Evolutionary conservation across 805 yeast species (phyloP).

Genomic region (Candida namnaoensis): DNA sequence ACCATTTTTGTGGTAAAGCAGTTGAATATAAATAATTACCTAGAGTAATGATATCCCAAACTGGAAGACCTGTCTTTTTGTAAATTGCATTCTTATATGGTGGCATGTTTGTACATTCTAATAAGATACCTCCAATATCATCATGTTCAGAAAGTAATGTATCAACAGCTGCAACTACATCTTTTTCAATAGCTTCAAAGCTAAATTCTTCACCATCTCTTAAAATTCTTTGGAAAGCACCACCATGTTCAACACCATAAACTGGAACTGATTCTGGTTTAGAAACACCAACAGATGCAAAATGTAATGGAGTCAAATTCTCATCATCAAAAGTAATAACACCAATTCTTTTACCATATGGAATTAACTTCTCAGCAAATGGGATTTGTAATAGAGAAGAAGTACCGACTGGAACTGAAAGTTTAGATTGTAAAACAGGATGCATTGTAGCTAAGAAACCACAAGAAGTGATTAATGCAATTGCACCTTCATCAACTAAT

Average conservation of each 20-base stretch:
- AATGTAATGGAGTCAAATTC: slow-evolving; percentile 17
- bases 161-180: slow-evolving; percentile 16
- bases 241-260: slow-evolving; percentile 16
- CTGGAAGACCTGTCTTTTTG: slow-evolving; percentile 16
- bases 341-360: slow-evolving; percentile 17
- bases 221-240: slow-evolving; percentile 17
- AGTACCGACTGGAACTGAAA: slow-evolving; percentile 25
- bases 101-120: slow-evolving; percentile 28
- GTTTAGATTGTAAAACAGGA: slow-evolving; percentile 13
- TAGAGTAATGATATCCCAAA: slow-evolving; percentile 23
- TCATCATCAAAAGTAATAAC: slow-evolving; percentile 22
- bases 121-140: slow-evolving; percentile 19
- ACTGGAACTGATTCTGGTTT: slow-evolving; percentile 10
- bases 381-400: slow-evolving; percentile 24
- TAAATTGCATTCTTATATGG: slow-evolving; percentile 21
- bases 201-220: slow-evolving; percentile 18
- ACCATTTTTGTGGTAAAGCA: slow-evolving; percentile 1
- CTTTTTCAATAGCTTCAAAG: slow-evolving; percentile 16
- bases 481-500: slow-evolving; percentile 21
- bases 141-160: slow-evolving; percentile 13
- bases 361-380: slow-evolving; percentile 14
- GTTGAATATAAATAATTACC: slow-evolving; percentile 8
- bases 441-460: slow-evolving; percentile 26
- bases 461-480: slow-evolving; percentile 25
- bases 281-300: slow-evolving; percentile 22